phyloP scores from a whole-genome alignment of 176 grass and related monocot species.

The Elymus sibiricus region DNA sequence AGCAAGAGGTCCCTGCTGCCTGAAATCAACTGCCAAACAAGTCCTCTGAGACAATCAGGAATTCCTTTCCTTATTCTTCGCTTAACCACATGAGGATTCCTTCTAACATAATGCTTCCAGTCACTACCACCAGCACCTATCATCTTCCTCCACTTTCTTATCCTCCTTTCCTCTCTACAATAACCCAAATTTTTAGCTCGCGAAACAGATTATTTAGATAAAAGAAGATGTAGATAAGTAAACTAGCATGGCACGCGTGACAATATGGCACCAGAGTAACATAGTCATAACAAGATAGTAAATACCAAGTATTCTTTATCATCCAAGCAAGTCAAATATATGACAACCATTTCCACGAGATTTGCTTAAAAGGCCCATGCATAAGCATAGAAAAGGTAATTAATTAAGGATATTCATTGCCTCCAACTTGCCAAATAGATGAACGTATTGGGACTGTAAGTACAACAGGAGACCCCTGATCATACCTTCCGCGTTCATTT shows the following conservation, averaged over 20 bases:
- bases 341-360: not conserved
- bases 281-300: not conserved
- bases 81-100: slow-evolving; percentile 84
- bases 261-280: not conserved
- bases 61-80: slow-evolving; percentile 93
- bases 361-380: not conserved
- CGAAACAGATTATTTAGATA: not conserved
- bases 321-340: not conserved
- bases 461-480: not conserved
- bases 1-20: slow-evolving; percentile 89
- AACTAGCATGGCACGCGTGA: not conserved
- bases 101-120: slow-evolving; percentile 94
- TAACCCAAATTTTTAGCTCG: not conserved
- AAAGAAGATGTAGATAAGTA: not conserved
- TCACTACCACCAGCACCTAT: slow-evolving; percentile 91
- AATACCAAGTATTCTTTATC: not conserved
- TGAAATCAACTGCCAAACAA: slow-evolving; percentile 98
- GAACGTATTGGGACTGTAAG: not conserved
- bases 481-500: slow-evolving; percentile 56
- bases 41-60: slow-evolving; percentile 93
- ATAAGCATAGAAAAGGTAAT: not conserved
- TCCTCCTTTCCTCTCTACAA: slow-evolving; percentile 70
- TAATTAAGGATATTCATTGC: not conserved
- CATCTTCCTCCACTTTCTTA: slow-evolving; percentile 99
- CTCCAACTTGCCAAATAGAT: not conserved